A percentile compares a stretch with the other conserved stretches of the same genome.
Conservation (phyloP, 495 filamentous ascomycete genomes). For the Trichoderma asperelloides region DNA sequence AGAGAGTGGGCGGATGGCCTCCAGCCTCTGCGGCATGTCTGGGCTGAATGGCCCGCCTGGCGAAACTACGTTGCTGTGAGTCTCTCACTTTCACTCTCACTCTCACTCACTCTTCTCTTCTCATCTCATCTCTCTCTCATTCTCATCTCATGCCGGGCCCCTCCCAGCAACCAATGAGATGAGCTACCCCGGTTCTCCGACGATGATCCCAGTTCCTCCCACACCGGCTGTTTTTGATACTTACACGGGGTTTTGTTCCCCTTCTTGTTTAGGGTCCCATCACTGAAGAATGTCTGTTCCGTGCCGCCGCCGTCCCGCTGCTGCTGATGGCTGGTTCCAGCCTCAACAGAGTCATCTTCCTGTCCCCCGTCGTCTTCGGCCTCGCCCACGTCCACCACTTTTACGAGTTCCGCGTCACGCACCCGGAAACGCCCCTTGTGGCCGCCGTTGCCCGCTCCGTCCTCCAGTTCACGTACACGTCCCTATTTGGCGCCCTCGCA, state of each 20-base stretch:
- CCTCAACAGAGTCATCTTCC: slow-evolving; percentile 55
- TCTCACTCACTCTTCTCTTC: no score
- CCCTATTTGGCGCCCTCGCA: slow-evolving; percentile 86
- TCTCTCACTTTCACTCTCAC: slow-evolving; percentile 10
- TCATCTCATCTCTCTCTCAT: background rate
- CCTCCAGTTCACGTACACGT: slow-evolving; percentile 87
- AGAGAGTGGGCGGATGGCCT: slow-evolving; percentile 45
- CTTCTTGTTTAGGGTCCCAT: slow-evolving; percentile 62
- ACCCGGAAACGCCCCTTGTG: slow-evolving; percentile 56
- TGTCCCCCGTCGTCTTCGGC: slow-evolving; percentile 84
- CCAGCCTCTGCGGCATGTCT: slow-evolving; percentile 22
- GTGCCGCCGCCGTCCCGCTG: slow-evolving; percentile 71
- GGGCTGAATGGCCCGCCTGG: slow-evolving; percentile 42
- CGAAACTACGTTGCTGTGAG: slow-evolving; percentile 47
- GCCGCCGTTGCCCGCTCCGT: slow-evolving; percentile 58
- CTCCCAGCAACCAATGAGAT: no score
- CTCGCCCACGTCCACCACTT: slow-evolving; percentile 93
- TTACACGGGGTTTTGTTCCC: no score
- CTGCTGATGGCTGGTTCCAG: slow-evolving; percentile 64
- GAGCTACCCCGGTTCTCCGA: slow-evolving; percentile 1
- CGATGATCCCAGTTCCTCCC: background rate
- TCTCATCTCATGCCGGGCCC: no score
- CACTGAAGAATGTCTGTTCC: slow-evolving; percentile 91
- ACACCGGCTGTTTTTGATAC: background rate
- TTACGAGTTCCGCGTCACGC: slow-evolving; percentile 81